phyloP scores from a whole-genome alignment of 192 early-diverging fungal species.

The Mortierella hygrophila region DNA sequence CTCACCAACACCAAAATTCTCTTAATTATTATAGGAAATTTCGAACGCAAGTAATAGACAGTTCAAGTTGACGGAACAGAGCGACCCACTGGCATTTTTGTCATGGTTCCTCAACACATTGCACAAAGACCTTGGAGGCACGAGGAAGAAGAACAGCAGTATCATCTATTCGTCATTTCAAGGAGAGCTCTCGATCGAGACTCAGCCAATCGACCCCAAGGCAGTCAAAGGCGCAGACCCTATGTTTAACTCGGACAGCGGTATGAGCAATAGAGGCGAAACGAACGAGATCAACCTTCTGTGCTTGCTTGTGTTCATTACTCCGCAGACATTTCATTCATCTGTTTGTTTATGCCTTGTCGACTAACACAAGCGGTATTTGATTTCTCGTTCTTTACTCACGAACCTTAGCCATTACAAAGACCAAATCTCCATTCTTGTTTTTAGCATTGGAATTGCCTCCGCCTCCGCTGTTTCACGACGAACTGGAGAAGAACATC shows the following conservation, averaged over 20 bases:
- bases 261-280: constrained; percentile 31
- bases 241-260: constrained; percentile 57
- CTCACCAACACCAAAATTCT: background rate
- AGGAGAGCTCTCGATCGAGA: constrained; percentile 84
- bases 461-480: constrained; percentile 90
- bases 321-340: background rate
- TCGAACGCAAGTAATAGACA: constrained; percentile 81
- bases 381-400: background rate
- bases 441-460: constrained; percentile 92
- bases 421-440: constrained; percentile 78
- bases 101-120: constrained; percentile 94
- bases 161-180: constrained; percentile 89
- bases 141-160: constrained; percentile 79
- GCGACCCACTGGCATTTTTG: constrained; percentile 90
- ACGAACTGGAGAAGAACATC: constrained; percentile 85
- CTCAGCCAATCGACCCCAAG: constrained; percentile 69
- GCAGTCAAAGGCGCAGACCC: constrained; percentile 54
- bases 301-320: constrained; percentile 5
- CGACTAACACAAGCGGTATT: background rate
- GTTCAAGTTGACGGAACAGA: constrained; percentile 84
- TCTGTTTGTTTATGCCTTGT: background rate
- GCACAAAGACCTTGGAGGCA: constrained; percentile 88
- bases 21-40: constrained; percentile 70
- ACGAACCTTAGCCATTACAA: constrained; percentile 62
- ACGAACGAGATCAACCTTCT: constrained; percentile 10